Evolutionary conservation across 140 eudicot species (phyloP).

Genomic region (Anethum foeniculum): DNA sequence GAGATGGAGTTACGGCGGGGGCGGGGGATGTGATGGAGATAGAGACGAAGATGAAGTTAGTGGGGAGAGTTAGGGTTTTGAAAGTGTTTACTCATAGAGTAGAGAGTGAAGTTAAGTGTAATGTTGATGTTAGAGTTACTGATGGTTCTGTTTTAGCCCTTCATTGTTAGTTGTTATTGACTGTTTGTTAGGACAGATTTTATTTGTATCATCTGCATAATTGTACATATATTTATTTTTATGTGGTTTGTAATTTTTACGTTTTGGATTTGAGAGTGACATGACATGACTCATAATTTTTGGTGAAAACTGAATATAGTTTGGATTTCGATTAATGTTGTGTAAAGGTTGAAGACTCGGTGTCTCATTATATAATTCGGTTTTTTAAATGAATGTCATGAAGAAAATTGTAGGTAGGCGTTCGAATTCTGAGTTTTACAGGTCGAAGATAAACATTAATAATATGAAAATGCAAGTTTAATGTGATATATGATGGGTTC

Average conservation of each 20-base stretch:
- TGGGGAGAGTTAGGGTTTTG: conserved; percentile 90
- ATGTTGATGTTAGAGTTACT: conserved; percentile 59
- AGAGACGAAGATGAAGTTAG: conserved; percentile 82
- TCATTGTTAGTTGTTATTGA: conserved; percentile 31
- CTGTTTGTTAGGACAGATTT: not conserved
- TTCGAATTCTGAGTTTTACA: too few species aligned
- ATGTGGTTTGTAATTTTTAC: too few species aligned
- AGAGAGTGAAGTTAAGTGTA: conserved; percentile 63
- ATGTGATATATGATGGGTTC: not conserved
- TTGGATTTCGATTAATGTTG: too few species aligned
- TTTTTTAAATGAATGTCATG: too few species aligned
- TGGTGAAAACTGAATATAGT: too few species aligned
- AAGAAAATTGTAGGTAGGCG: too few species aligned
- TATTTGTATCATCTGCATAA: not conserved
- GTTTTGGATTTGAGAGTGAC: too few species aligned
- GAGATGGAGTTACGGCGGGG: conserved; percentile 13
- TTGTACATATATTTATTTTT: not conserved
- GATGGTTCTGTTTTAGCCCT: conserved; percentile 72
- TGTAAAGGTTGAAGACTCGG: too few species aligned
- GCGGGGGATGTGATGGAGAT: conserved; percentile 50
- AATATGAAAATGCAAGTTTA: not conserved
- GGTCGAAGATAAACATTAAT: too few species aligned
- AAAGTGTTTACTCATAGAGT: conserved; percentile 70
- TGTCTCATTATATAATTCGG: too few species aligned
- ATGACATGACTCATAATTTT: too few species aligned